Evolutionary conservation across 352 stramenopile species (phyloP).

Genomic region (Poterioochromonas sp.): DNA sequence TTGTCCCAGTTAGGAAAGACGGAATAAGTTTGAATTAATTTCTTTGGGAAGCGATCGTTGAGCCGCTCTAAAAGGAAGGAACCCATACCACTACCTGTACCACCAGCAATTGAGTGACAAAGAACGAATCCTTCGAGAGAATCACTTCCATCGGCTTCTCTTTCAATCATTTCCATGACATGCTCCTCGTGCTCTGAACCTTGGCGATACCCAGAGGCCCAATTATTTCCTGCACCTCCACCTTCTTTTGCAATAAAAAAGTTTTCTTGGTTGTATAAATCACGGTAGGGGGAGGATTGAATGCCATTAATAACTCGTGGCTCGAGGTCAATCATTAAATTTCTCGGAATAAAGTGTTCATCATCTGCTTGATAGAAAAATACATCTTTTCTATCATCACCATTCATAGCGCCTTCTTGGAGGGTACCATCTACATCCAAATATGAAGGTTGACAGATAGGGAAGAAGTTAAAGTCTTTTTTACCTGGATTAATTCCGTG

Average conservation of each 20-base stretch:
- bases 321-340: conserved; percentile 95
- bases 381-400: conserved; percentile 95
- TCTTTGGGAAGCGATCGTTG: conserved; percentile 99
- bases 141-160: conserved; percentile 86
- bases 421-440: conserved; percentile 12
- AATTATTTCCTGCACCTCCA: conserved; percentile 81
- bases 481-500: conserved; percentile 94
- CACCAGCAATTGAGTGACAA: conserved; percentile 96
- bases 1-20: conserved; percentile 92
- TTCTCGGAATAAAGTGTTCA: conserved; percentile 93
- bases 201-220: conserved; percentile 78
- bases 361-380: conserved; percentile 99
- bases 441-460: neutral
- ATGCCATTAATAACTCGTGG: conserved; percentile 68
- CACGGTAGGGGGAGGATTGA: conserved; percentile 66
- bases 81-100: conserved; percentile 94
- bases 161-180: conserved; percentile 99
- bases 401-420: conserved; percentile 36
- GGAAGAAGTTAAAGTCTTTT: neutral
- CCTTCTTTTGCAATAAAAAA: conserved; percentile 71
- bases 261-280: conserved; percentile 99
- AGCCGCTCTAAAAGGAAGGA: conserved; percentile 97
- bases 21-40: conserved; percentile 97
- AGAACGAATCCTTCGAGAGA: conserved; percentile 94
- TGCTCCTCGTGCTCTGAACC: conserved; percentile 86